These are phyloP conservation scores for Pleurotus tuber-regium DNA, from an alignment of 768 basidiomycete species.

Conservation along the genomic window DNA sequence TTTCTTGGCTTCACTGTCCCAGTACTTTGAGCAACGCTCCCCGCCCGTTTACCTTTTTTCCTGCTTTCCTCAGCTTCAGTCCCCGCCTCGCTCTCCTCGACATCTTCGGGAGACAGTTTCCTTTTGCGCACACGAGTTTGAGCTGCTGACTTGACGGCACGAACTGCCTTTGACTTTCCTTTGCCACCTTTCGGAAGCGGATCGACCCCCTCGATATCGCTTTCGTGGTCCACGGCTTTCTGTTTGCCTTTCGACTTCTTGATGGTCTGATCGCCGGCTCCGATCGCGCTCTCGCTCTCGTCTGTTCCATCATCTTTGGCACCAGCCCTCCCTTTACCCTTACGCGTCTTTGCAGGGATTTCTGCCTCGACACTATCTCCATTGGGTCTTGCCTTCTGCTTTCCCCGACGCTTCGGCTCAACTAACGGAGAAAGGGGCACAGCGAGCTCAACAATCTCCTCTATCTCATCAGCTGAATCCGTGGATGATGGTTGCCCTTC, in stretches of 20 bases:
- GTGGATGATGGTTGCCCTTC: neutral
- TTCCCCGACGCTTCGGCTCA: conserved; percentile 14
- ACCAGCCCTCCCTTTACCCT: conserved; percentile 38
- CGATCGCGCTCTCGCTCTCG: conserved; percentile 23
- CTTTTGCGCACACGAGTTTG: conserved; percentile 1
- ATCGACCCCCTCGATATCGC: conserved; percentile 17
- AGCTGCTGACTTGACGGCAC: neutral
- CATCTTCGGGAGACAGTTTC: conserved; percentile 2
- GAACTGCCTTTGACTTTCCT: neutral
- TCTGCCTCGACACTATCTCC: conserved; percentile 20
- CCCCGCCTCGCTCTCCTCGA: conserved; percentile 10
- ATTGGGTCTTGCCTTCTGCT: conserved; percentile 13
- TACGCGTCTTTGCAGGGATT: conserved; percentile 20
- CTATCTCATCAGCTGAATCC: conserved; percentile 21
- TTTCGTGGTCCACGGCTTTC: conserved; percentile 22
- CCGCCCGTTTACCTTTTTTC: conserved; percentile 19
- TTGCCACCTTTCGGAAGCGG: conserved; percentile 15
- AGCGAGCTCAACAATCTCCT: conserved; percentile 17
- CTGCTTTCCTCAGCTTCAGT: conserved; percentile 12
- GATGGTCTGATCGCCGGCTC: neutral
- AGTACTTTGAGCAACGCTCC: conserved; percentile 17
- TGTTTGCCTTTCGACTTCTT: conserved; percentile 27
- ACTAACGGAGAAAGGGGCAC: conserved; percentile 2
- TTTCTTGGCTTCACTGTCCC: conserved; percentile 15
- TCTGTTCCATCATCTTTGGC: conserved; percentile 16